These are phyloP conservation scores for Citrullus mucosospermus DNA, from an alignment of 306 rosid genomes.

Conservation along the genomic window DNA sequence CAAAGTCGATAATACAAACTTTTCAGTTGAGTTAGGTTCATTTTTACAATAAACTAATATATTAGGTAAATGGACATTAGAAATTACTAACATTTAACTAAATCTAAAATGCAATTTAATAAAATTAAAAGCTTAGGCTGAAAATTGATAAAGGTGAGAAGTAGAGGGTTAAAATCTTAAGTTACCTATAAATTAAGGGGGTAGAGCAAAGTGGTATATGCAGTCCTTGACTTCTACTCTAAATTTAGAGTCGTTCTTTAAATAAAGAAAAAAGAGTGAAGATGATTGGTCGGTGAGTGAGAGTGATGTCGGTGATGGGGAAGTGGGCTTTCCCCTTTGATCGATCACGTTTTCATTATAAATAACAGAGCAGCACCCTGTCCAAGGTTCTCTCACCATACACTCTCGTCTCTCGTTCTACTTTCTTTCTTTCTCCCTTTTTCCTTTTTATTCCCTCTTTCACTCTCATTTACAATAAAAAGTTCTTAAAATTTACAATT, in stretches of 20 bases:
- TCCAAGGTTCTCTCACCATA: not conserved
- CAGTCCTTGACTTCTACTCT: not conserved
- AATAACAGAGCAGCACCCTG: not conserved
- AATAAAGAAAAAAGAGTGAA: not conserved
- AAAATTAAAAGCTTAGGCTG: too few species aligned
- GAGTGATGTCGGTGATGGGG: constrained; percentile 6
- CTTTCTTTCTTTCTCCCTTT: not conserved
- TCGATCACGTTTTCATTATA: not conserved
- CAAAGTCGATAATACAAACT: too few species aligned
- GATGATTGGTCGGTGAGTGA: constrained; percentile 9
- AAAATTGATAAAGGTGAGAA: too few species aligned
- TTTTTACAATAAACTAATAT: too few species aligned
- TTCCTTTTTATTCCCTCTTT: not conserved
- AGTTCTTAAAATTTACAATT: too few species aligned
- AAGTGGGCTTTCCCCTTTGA: not conserved
- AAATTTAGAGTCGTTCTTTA: not conserved
- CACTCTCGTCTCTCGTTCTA: not conserved
- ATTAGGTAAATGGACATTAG: too few species aligned
- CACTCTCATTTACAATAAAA: not conserved
- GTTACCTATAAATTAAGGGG: not conserved
- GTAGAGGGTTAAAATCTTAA: too few species aligned
- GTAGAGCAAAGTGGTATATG: not conserved
- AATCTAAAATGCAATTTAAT: too few species aligned
- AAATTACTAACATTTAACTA: too few species aligned
- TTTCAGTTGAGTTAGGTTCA: too few species aligned